phyloP scores from a whole-genome alignment of 225 moss, liverwort and hornwort genomes.

The Marchantia paleacea region DNA sequence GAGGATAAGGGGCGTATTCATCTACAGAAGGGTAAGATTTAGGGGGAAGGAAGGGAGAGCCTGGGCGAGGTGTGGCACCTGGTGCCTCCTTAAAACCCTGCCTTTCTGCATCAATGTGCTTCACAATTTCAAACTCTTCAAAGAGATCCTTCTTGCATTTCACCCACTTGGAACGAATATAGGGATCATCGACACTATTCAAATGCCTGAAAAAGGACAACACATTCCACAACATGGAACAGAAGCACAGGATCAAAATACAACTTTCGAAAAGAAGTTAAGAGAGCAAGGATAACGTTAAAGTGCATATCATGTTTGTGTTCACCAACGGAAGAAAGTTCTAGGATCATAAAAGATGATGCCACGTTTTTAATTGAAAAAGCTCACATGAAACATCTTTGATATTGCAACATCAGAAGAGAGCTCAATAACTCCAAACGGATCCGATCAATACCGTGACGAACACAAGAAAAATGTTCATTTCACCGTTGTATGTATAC shows the following conservation, averaged over 20 bases:
- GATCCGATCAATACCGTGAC: too few species aligned
- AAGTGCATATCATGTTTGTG: not conserved
- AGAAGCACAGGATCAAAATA: not conserved
- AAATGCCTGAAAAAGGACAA: conserved; percentile 57
- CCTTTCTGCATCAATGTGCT: conserved; percentile 92
- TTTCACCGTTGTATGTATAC: too few species aligned
- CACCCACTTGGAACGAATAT: conserved; percentile 87
- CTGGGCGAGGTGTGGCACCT: conserved; percentile 71
- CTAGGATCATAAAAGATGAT: too few species aligned
- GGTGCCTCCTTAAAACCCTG: conserved; percentile 98
- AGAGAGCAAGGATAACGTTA: not conserved
- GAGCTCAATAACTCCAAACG: too few species aligned
- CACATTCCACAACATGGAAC: not conserved
- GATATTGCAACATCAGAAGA: too few species aligned
- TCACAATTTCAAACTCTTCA: conserved; percentile 97
- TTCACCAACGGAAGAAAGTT: not conserved
- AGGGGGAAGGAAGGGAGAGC: conserved; percentile 60
- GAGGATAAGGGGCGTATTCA: conserved; percentile 66
- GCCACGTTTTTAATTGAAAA: too few species aligned
- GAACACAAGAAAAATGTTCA: too few species aligned
- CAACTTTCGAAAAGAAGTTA: not conserved
- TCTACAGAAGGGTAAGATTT: conserved; percentile 67
- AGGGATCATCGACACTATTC: conserved; percentile 82
- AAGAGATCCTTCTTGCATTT: conserved; percentile 88
- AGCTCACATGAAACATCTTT: too few species aligned